Base-by-base conservation (phyloP, 208 protist genomes). In the Acanthamoeba healyi region DNA sequence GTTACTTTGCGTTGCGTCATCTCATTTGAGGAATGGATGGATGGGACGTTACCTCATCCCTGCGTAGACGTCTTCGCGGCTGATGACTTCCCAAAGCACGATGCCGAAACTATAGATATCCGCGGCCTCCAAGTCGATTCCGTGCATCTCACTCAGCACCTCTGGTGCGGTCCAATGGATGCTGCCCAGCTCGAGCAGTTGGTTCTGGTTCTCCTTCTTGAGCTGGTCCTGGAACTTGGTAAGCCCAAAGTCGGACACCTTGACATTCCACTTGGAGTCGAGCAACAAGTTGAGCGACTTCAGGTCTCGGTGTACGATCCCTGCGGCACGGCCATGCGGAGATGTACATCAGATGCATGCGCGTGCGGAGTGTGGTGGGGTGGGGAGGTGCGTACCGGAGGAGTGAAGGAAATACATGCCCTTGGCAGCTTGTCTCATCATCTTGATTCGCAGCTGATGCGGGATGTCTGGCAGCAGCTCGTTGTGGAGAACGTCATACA, bases 161-260 rank as follows among this genome's bases (percentile, higher is more conserved):
- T 89, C 82, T 4, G 82, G 82, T 10, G 82, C 82, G 17, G 58
- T 46, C 91, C 91, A 94, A 24, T 77, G 72, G 38, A 94, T 19
- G 36, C 32, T 67, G 54, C 70, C 70, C 70, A 24, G 17, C 24
- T 0, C 19, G 17, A 42, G 9, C 22, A 32, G 32, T n/a, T 77
- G 26, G 24, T 93, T n/a, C n/a, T 46, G 22, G 54, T 15, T 17
- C 15, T 42, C 63, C 32, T 46, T 74, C 63, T 93, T 63, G 40
- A 77, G 24, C 17, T 93, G 22, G 22, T 93, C 61, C 40, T 77
- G 42, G 61, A 93, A 70, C 26, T 54, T 34, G 26, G 87, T 93
- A 56, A 93, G 63, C 15, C 87, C 87, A 93, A 93, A 93, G 61
- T 93, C 87, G 63, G n/a, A 42, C 29, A 93, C 54, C 87, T 79